phyloP scores from a whole-genome alignment of 2,329 filamentous ascomycete species.

The Microthyrium microscopicum region DNA sequence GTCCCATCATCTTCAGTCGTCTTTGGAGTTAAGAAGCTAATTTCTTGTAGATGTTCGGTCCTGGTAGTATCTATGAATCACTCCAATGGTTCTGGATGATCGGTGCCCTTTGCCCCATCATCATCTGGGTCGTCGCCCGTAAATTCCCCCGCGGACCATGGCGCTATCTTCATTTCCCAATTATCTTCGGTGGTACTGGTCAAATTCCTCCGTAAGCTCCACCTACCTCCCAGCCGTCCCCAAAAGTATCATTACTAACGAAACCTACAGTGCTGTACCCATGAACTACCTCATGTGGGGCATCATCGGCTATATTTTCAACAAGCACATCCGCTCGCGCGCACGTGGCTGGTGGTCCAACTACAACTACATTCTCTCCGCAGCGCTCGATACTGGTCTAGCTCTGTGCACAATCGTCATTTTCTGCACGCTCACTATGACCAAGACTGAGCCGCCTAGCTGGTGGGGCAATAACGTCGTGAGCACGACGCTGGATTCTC shows the following conservation, averaged over 20 bases:
- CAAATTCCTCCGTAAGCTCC: slow-evolving; percentile 39
- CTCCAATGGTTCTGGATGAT: slow-evolving; percentile 58
- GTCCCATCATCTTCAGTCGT: too few relatives aligned
- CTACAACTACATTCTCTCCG: slow-evolving; percentile 10
- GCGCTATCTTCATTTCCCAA: slow-evolving; percentile 49
- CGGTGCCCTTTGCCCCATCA: slow-evolving; percentile 44
- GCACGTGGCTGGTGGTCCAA: slow-evolving; percentile 14
- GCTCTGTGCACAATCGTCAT: slow-evolving; percentile 13
- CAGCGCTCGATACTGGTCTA: slow-evolving; percentile 14
- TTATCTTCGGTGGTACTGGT: slow-evolving; percentile 50
- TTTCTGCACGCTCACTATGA: slow-evolving; percentile 14
- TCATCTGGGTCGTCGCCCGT: slow-evolving; percentile 42
- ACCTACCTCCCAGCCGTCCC: too few relatives aligned
- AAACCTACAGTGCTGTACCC: too few relatives aligned
- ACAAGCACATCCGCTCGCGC: slow-evolving; percentile 12
- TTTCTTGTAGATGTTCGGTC: too few relatives aligned
- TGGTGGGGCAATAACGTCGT: slow-evolving; percentile 47
- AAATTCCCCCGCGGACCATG: slow-evolving; percentile 43
- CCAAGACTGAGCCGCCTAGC: slow-evolving; percentile 29
- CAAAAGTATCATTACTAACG: too few relatives aligned
- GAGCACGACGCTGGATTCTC: slow-evolving; percentile 20
- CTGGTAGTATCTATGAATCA: slow-evolving; percentile 49
- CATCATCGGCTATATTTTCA: slow-evolving; percentile 14
- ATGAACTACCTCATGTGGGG: slow-evolving; percentile 13
- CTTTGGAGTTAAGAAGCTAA: too few relatives aligned